Evolutionary conservation across 2,329 filamentous ascomycete species (phyloP).

Genomic region (Tolypocladium guangdongense): DNA sequence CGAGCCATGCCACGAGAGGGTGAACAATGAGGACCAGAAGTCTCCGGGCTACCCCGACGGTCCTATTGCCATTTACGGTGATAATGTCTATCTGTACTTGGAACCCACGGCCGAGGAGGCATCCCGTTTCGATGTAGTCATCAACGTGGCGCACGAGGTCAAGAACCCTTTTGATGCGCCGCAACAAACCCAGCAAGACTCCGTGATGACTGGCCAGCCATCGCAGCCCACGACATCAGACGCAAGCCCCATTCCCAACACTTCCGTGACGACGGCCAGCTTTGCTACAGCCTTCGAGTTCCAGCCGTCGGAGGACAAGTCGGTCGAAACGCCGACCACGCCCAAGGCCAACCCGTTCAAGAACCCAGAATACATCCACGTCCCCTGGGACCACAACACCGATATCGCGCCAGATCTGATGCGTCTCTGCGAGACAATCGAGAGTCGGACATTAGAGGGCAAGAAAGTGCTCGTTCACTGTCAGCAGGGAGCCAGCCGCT

Average conservation of each 20-base stretch:
- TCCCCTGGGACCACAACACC: slow-evolving; percentile 82
- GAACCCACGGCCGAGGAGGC: slow-evolving; percentile 73
- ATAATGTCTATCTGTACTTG: slow-evolving; percentile 67
- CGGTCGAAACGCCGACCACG: slow-evolving; percentile 37
- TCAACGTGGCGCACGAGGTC: slow-evolving; percentile 78
- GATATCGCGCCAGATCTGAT: slow-evolving; percentile 72
- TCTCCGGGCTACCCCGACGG: slow-evolving; percentile 74
- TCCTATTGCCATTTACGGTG: slow-evolving; percentile 70
- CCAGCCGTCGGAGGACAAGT: slow-evolving; percentile 25
- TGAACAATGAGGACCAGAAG: slow-evolving; percentile 68
- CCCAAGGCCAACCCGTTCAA: slow-evolving; percentile 40
- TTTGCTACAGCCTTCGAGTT: slow-evolving; percentile 53
- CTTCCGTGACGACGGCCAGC: slow-evolving; percentile 44
- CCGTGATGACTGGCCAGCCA: slow-evolving; percentile 10
- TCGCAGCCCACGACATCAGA: slow-evolving; percentile 18
- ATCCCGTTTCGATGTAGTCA: slow-evolving; percentile 66
- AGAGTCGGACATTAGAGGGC: slow-evolving; percentile 57
- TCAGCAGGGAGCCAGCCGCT: slow-evolving; percentile 77
- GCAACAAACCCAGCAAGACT: slow-evolving; percentile 15
- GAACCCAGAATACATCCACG: slow-evolving; percentile 73
- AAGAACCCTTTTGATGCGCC: slow-evolving; percentile 55
- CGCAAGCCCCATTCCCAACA: slow-evolving; percentile 38
- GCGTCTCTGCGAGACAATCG: slow-evolving; percentile 64
- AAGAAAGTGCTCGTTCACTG: slow-evolving; percentile 78
- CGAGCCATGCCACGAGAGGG: slow-evolving; percentile 53